phyloP scores from a whole-genome alignment of 441 rosid genomes.

The Codiaeum variegatum region DNA sequence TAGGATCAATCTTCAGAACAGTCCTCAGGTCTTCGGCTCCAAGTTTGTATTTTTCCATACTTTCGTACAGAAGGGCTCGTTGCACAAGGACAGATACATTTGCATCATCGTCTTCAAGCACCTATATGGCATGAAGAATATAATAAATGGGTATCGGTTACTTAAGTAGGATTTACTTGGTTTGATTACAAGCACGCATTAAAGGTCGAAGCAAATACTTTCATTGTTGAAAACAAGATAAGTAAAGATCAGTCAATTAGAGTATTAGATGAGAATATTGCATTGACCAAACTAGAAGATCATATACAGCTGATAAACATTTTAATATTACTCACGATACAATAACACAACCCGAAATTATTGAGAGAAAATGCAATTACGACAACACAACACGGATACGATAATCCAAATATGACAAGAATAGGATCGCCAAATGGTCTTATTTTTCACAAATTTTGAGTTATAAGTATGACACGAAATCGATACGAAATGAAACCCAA shows the following conservation, averaged over 20 bases:
- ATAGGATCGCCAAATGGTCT: no score
- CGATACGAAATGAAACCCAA: no score
- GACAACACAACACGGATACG: no score
- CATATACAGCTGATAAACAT: background rate
- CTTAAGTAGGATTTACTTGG: background rate
- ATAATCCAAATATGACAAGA: no score
- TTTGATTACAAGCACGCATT: background rate
- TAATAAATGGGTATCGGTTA: background rate
- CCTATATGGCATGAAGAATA: constrained; percentile 41
- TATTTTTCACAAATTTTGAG: no score
- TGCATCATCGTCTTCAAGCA: constrained; percentile 56
- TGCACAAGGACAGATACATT: constrained; percentile 75
- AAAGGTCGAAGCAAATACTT: background rate
- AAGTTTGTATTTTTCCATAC: constrained; percentile 91
- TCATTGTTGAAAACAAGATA: background rate
- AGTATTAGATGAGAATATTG: background rate
- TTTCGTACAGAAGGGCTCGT: constrained; percentile 88
- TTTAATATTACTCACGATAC: no score
- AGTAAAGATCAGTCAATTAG: background rate
- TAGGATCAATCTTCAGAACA: constrained; percentile 80
- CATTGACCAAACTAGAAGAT: background rate
- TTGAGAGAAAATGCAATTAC: no score
- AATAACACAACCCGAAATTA: no score
- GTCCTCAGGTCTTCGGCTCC: constrained; percentile 94
- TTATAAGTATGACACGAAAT: no score